Evolutionary conservation across 345 rosid species (phyloP), one percentile per base, ranked within the genome.

Genomic region (Geranium rotundifolium): DNA sequence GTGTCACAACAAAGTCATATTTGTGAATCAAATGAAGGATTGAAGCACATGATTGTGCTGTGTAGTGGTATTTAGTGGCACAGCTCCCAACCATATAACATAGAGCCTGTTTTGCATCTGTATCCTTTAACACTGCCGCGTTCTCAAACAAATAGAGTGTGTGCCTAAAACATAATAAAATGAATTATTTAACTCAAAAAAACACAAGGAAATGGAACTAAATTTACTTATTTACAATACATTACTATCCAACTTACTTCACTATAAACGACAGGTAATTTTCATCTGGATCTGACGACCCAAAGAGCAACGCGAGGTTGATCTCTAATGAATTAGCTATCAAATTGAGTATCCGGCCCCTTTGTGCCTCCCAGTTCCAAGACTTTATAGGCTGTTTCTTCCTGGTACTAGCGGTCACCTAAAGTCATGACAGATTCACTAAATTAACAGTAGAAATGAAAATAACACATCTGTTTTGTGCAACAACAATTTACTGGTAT

Each of bases 281-380:
- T 73, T 93, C 99, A 54, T 93, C 96, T 0, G 83, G 87, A 61
- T 83, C 84, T 2, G 85, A 54, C 46, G 97, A 87, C 63, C 99
- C 96, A 73, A 93, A 93, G 73, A 93, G 96, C 80, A 93, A 72
- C 5, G 76, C 55, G 49, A 93, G 82, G 87, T 90, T 90, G 84
- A 88, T 80, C 72, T 93, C 97, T 19, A 93, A 80, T 17, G 99
- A 93, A 77, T 82, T 93, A 9, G 99, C 97, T 70, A 90, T 85
- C 76, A 88, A 71, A 78, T 69, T 84, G 63, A 93, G 97, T 72
- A 93, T 76, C 46, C 97, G 81, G 50, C 81, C 91, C 72, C 97
- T 83, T 65, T 83, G 96, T 57, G 80, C 74, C 46, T 93, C 99
- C 97, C 90, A 90, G 62, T 85, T 83, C 99, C 97, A 90, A 9